Percentiles rank a stretch among this genome's conserved stretches.
phyloP scores from a whole-genome alignment of 768 basidiomycete species.

The Tricholoma hemisulphureum region DNA sequence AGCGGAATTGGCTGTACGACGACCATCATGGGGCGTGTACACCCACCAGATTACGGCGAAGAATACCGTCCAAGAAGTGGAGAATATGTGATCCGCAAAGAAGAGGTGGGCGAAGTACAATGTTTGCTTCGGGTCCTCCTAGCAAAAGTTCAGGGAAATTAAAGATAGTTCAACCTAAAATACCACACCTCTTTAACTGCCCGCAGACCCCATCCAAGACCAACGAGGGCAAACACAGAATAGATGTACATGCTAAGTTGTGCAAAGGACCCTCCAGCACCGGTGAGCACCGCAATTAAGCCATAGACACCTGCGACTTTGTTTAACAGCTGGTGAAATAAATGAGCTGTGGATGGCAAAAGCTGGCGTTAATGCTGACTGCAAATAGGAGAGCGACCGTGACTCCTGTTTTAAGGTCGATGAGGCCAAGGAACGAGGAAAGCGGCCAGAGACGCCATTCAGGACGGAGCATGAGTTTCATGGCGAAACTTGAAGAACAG shows the following conservation, averaged over 20 bases:
- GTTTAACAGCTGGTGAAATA: conserved; percentile 59
- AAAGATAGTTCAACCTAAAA: conserved; percentile 3
- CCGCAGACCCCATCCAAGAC: conserved; percentile 82
- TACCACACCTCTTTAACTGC: conserved; percentile 78
- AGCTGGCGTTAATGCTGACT: conserved; percentile 44
- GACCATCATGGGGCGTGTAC: conserved; percentile 89
- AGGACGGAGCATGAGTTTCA: conserved; percentile 81
- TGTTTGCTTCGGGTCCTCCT: conserved; percentile 88
- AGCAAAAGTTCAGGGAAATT: conserved; percentile 19
- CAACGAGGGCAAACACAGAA: conserved; percentile 78
- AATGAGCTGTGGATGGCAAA: not conserved
- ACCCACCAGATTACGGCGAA: conserved; percentile 92
- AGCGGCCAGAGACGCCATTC: conserved; percentile 84
- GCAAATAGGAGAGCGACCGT: conserved; percentile 86
- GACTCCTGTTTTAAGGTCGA: conserved; percentile 95
- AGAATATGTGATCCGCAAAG: conserved; percentile 87
- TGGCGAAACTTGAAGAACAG: conserved; percentile 22
- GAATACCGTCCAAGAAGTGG: conserved; percentile 88
- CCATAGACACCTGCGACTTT: conserved; percentile 98
- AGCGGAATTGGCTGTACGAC: conserved; percentile 71
- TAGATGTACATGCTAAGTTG: conserved; percentile 94
- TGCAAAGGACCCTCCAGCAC: conserved; percentile 88
- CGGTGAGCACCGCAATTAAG: conserved; percentile 85
- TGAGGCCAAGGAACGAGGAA: conserved; percentile 76
- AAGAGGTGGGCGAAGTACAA: conserved; percentile 92